A percentile compares a stretch with the other conserved stretches of the same genome.
These are phyloP conservation scores for Telfairia occidentalis DNA, from an alignment of 331 rosid species.

Conservation along the genomic window DNA sequence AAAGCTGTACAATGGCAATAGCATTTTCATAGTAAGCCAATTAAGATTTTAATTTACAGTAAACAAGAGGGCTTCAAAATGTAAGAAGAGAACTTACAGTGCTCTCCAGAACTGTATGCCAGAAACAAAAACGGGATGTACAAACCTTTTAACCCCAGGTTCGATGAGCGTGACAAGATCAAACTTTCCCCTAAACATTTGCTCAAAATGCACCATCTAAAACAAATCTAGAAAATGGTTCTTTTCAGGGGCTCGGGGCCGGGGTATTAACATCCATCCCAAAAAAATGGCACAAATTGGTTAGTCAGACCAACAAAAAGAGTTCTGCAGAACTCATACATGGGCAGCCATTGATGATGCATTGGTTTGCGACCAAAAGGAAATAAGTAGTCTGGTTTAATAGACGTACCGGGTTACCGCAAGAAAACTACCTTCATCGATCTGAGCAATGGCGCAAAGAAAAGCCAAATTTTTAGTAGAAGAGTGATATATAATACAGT, in stretches of 20 bases:
- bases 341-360: background rate
- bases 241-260: background rate
- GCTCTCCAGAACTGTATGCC: background rate
- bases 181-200: background rate
- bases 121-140: slow-evolving; percentile 13
- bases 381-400: slow-evolving; percentile 39
- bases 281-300: slow-evolving; percentile 9
- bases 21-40: background rate
- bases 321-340: slow-evolving; percentile 12
- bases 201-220: slow-evolving; percentile 3
- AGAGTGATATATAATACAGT: slow-evolving; percentile 12
- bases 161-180: background rate
- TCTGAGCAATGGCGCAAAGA: slow-evolving; percentile 29
- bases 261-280: slow-evolving; percentile 3
- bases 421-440: slow-evolving; percentile 26
- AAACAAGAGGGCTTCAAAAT: slow-evolving; percentile 8
- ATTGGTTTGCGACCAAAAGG: background rate
- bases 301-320: slow-evolving; percentile 7
- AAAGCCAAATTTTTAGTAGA: slow-evolving; percentile 27
- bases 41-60: background rate
- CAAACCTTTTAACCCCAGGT: slow-evolving; percentile 1
- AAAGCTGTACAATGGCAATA: background rate
- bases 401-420: slow-evolving; percentile 30
- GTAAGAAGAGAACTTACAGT: background rate
- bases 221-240: background rate